A percentile compares a stretch with the other conserved stretches of the same genome.
These are phyloP conservation scores for Bonnemaisonia californica DNA, from an alignment of 31 red algal species.

Conservation along the genomic window DNA sequence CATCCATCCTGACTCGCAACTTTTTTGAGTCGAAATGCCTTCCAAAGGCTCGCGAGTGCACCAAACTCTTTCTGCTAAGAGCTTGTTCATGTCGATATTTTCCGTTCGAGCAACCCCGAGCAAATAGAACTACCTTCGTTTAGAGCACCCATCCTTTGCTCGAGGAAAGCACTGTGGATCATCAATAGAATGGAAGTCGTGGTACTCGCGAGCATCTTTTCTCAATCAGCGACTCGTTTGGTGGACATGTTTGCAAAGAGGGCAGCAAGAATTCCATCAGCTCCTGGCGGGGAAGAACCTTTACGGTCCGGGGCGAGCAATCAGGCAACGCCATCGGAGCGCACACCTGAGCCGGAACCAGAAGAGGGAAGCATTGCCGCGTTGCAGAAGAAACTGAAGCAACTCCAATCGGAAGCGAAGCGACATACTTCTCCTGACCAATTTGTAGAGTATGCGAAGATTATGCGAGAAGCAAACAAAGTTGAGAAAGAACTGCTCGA, in stretches of 20 bases:
- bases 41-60: too few species aligned
- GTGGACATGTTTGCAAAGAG: neutral
- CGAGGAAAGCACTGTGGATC: too few species aligned
- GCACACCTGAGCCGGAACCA: neutral
- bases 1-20: too few species aligned
- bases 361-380: conserved; percentile 40
- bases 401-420: conserved; percentile 35
- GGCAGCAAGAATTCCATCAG: neutral
- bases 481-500: conserved; percentile 49
- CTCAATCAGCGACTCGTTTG: neutral
- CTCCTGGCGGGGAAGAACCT: neutral
- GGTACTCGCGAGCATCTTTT: neutral
- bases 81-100: too few species aligned
- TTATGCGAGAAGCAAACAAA: conserved; percentile 61
- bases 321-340: neutral
- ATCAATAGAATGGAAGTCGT: neutral
- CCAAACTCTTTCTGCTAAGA: too few species aligned
- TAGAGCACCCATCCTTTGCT: too few species aligned
- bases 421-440: conserved; percentile 42
- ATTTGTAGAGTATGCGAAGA: conserved; percentile 55
- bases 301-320: neutral
- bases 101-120: too few species aligned
- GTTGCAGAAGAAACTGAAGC: conserved; percentile 24
- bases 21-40: too few species aligned
- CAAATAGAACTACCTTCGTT: too few species aligned